Conservation (phyloP, 2,329 filamentous ascomycete species). For the Diaporthe australafricana region DNA sequence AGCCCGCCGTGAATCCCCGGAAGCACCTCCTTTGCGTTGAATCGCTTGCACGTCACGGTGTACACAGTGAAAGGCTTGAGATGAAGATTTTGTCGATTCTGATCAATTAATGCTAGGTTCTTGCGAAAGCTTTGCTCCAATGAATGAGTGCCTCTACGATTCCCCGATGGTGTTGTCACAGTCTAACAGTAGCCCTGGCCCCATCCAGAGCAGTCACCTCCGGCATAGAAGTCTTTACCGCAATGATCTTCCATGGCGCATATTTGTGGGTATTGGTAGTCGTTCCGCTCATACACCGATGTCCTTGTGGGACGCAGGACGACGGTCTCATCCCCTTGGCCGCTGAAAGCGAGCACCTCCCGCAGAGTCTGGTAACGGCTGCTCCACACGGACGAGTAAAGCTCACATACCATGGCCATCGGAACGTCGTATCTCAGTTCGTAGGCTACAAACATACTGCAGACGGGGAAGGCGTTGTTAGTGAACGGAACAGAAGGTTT, state of each 20-base stretch:
- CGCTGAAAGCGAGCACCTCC: background rate
- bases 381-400: conserved; percentile 32
- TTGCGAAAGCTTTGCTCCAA: background rate
- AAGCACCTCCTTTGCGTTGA: too few relatives aligned
- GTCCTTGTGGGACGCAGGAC: background rate
- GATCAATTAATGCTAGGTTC: background rate
- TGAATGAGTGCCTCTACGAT: too few relatives aligned
- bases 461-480: conserved; percentile 6
- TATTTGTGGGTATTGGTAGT: conserved; percentile 29
- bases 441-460: conserved; percentile 34
- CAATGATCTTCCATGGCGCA: conserved; percentile 26
- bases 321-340: background rate
- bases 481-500: background rate
- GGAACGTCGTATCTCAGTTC: conserved; percentile 1
- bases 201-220: conserved; percentile 35
- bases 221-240: conserved; percentile 21
- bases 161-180: background rate
- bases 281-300: conserved; percentile 27
- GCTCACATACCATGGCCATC: conserved; percentile 33
- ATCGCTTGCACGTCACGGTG: too few relatives aligned
- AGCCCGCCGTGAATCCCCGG: too few relatives aligned
- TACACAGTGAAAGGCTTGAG: too few relatives aligned
- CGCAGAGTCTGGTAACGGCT: conserved; percentile 25
- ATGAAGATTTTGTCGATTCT: background rate
- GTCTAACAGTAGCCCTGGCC: conserved; percentile 17